Evolutionary conservation across 2,329 filamentous ascomycete species (phyloP).

Genomic region (Venturiaceae sp.): DNA sequence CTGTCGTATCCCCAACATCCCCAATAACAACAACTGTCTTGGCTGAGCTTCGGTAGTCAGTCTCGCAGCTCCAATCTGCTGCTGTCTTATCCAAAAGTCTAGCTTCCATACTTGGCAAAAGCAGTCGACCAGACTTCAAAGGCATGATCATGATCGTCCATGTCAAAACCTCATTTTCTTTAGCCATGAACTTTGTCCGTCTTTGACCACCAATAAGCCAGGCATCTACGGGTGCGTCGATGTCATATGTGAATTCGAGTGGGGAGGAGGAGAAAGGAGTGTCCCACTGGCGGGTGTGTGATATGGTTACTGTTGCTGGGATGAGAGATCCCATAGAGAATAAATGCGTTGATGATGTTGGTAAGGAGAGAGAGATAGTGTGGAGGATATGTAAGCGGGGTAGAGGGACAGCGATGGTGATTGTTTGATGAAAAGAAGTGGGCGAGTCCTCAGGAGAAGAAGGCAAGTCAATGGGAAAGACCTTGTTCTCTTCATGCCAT

Average conservation of each 20-base stretch:
- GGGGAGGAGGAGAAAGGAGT: constrained; percentile 27
- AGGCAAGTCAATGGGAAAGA: not conserved
- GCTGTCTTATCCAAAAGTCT: constrained; percentile 41
- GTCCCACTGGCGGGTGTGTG: constrained; percentile 46
- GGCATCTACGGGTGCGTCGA: constrained; percentile 60
- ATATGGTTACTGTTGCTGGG: constrained; percentile 48
- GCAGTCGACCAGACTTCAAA: constrained; percentile 65
- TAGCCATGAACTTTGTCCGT: constrained; percentile 62
- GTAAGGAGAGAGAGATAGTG: constrained; percentile 55
- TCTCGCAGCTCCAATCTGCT: constrained; percentile 7
- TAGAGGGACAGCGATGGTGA: constrained; percentile 84
- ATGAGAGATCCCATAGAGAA: constrained; percentile 52
- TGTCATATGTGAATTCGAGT: constrained; percentile 74
- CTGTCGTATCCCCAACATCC: not conserved
- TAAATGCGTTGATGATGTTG: constrained; percentile 30
- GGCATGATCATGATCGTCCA: constrained; percentile 73
- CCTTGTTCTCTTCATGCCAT: constrained; percentile 45
- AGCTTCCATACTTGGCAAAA: constrained; percentile 72
- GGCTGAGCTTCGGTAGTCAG: constrained; percentile 1
- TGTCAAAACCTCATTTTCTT: constrained; percentile 33
- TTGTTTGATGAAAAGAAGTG: constrained; percentile 44
- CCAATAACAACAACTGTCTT: constrained; percentile 2
- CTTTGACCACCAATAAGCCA: constrained; percentile 82
- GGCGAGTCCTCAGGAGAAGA: constrained; percentile 13
- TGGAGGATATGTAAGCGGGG: constrained; percentile 76